phyloP scores from a whole-genome alignment of 2,329 filamentous ascomycete genomes.

The Paradendryphiella salina region DNA sequence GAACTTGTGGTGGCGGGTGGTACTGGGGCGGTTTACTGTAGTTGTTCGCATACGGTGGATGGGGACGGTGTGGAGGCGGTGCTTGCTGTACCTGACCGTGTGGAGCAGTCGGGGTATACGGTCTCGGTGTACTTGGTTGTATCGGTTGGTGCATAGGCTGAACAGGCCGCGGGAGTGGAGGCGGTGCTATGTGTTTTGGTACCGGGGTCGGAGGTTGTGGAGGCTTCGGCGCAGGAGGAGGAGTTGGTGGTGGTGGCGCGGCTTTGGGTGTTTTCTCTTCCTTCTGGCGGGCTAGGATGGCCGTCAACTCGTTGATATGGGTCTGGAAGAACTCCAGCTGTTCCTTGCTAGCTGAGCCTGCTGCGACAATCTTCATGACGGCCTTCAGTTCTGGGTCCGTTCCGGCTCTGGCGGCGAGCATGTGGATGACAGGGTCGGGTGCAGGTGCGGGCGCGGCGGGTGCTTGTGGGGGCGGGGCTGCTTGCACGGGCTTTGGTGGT shows the following conservation, averaged over 20 bases:
- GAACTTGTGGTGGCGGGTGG: slow-evolving; percentile 27
- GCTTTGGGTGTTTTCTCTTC: slow-evolving; percentile 31
- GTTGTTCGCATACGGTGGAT: slow-evolving; percentile 29
- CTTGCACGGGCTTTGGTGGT: slow-evolving; percentile 35
- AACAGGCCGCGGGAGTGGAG: slow-evolving; percentile 22
- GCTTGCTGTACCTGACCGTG: slow-evolving; percentile 23
- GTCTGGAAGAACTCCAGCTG: slow-evolving; percentile 76
- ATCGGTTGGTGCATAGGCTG: slow-evolving; percentile 20
- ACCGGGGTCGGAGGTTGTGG: slow-evolving; percentile 14
- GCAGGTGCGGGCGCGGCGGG: slow-evolving; percentile 47
- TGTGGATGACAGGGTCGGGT: slow-evolving; percentile 78
- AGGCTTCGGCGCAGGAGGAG: slow-evolving; percentile 20
- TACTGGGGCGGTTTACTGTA: slow-evolving; percentile 30
- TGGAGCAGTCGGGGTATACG: slow-evolving; percentile 9
- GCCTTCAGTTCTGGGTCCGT: slow-evolving; percentile 72
- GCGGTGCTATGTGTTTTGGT: slow-evolving; percentile 18
- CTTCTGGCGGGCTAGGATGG: slow-evolving; percentile 51
- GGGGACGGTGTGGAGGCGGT: slow-evolving; percentile 22
- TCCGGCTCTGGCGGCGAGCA: slow-evolving; percentile 74
- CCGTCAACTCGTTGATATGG: slow-evolving; percentile 78
- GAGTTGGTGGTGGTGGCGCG: slow-evolving; percentile 22
- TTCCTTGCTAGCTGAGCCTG: slow-evolving; percentile 69
- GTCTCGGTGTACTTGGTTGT: slow-evolving; percentile 8
- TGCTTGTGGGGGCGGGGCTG: slow-evolving; percentile 25
- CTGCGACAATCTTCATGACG: slow-evolving; percentile 81